Evolutionary conservation across 2,329 filamentous ascomycete species (phyloP).

Genomic region (Nemania abortiva): DNA sequence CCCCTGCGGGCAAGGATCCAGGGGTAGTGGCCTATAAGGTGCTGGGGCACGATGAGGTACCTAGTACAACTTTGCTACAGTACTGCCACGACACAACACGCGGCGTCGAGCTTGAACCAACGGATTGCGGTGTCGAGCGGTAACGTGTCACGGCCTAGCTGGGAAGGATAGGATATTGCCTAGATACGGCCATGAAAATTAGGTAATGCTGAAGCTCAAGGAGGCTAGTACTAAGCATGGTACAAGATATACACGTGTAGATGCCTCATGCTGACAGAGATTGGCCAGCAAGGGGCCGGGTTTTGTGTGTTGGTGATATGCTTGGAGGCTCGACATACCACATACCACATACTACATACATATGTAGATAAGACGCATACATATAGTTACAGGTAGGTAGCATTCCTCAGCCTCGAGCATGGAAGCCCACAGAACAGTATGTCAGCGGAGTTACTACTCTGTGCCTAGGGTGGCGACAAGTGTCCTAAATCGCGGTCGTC

Average conservation of each 20-base stretch:
- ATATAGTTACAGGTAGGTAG: slow-evolving; percentile 12
- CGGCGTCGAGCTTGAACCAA: slow-evolving; percentile 9
- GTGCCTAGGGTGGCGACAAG: neutral
- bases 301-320: neutral
- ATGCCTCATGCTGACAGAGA: neutral
- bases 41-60: neutral
- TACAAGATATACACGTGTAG: neutral
- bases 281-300: neutral
- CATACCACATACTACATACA: no score
- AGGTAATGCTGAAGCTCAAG: neutral
- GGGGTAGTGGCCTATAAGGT: slow-evolving; percentile 27
- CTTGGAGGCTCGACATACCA: slow-evolving; percentile 4
- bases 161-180: neutral
- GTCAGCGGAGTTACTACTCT: neutral
- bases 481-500: neutral
- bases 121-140: slow-evolving; percentile 14
- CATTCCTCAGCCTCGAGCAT: slow-evolving; percentile 26
- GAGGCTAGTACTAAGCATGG: neutral
- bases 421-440: slow-evolving; percentile 14
- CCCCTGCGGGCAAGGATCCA: slow-evolving; percentile 20
- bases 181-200: neutral
- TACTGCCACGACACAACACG: slow-evolving; percentile 27
- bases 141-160: slow-evolving; percentile 19
- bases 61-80: neutral
- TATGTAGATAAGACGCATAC: slow-evolving; percentile 3